A percentile compares a stretch with the other conserved stretches of the same genome.
Conservation (phyloP, 805 yeast species). For the Metschnikowia kofuensis region DNA sequence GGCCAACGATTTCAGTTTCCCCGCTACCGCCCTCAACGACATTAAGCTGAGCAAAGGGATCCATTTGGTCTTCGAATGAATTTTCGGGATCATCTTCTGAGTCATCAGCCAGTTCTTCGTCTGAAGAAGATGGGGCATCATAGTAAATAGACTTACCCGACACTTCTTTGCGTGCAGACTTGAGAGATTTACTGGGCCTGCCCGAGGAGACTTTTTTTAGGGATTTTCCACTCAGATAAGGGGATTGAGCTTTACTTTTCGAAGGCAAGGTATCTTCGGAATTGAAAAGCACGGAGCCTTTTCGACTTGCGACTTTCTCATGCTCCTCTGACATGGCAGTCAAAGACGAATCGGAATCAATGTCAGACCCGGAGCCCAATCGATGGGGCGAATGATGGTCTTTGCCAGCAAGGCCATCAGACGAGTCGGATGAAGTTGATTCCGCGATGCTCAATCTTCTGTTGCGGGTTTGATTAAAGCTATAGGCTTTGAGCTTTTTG, state of each 20-base stretch:
- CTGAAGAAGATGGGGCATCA: constrained; percentile 2
- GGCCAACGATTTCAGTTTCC: constrained; percentile 15
- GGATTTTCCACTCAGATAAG: constrained; percentile 1
- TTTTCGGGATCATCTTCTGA: neutral
- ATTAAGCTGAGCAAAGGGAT: neutral
- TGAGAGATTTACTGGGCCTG: constrained; percentile 10
- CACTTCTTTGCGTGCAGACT: constrained; percentile 13
- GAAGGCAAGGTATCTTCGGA: neutral
- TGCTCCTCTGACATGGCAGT: constrained; percentile 34
- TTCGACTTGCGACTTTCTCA: constrained; percentile 14
- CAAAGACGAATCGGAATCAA: constrained; percentile 39
- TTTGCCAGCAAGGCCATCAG: constrained; percentile 20
- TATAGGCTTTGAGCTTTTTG: constrained; percentile 28
- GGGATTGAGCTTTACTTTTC: neutral
- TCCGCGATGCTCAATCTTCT: constrained; percentile 37
- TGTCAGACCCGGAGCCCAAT: constrained; percentile 4
- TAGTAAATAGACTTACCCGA: constrained; percentile 10
- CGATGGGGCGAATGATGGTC: constrained; percentile 1
- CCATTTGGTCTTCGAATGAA: neutral
- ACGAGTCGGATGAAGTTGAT: constrained; percentile 27
- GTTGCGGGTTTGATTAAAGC: constrained; percentile 13
- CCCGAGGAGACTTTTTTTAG: neutral
- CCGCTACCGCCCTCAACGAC: constrained; percentile 9
- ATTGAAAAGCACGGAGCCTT: constrained; percentile 15
- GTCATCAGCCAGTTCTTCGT: constrained; percentile 2